Evolutionary conservation across 768 basidiomycete genomes (phyloP), one percentile per base, ranked within the genome.

Genomic region (Lentinula lateritia): DNA sequence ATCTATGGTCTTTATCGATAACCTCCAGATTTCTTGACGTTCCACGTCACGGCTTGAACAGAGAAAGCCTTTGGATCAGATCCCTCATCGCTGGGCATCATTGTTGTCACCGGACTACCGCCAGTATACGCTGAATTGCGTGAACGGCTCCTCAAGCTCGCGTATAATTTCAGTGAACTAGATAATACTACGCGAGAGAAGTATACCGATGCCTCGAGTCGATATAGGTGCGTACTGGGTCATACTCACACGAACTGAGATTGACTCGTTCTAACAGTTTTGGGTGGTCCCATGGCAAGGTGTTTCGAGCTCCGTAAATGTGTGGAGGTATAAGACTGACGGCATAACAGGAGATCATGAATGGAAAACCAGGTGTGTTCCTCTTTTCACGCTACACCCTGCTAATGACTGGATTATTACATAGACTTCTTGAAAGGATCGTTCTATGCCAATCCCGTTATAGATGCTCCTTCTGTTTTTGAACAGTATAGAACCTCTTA

Each of bases 241-340:
- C 23, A 9, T n/a, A 2, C 32, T 16, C 16, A 61, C 39, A 5
- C 28, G 28, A 13, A 34, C 42, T 48, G 52, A 12, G 18, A 16
- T 28, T 52, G 1, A 59, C 16, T 13, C 59, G 36, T 46, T 32
- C 48, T 52, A 50, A 52, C 56, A 2, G 89, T 70, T 98, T 95
- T 72, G 96, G 96, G n/a, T 98, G 96, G 96, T 92, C 90, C 48
- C 92, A 96, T 74, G 96, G 96, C 59, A 97, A 98, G 81, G 90
- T 87, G 66, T 56, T 70, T 50, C 45, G 23, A 20, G 41, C 8
- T 56, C 38, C 15, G 6, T 34, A 9, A 20, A 23, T n/a, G 16
- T 23, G 43, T 3, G 23, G 15, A 7, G 28, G n/a, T 39, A 13
- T 6, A 13, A n/a, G 6, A 54, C 12, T 55, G 12, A 55, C 6